Evolutionary conservation across 257 asterid genomes (phyloP).

Genomic region (Mentha longifolia): DNA sequence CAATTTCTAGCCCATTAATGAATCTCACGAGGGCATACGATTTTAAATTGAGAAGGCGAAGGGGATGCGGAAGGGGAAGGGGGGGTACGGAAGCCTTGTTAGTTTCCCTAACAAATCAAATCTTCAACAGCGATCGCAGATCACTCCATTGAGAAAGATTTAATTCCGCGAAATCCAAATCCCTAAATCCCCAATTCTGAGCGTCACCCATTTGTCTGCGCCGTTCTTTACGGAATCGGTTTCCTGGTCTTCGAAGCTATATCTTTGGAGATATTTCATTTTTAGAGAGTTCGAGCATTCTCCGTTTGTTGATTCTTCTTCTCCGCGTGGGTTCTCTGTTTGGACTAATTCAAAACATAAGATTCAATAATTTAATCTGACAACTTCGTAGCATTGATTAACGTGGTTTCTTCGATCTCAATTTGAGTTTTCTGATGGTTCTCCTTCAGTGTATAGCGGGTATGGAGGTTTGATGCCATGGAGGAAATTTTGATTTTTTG

Average conservation of each 20-base stretch:
- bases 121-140: too few relatives aligned
- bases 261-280: background rate
- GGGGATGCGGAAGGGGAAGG: too few relatives aligned
- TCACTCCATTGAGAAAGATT: background rate
- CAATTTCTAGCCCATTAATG: too few relatives aligned
- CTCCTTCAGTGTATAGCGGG: background rate
- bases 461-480: background rate
- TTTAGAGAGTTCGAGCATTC: background rate
- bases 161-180: slow-evolving; percentile 20
- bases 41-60: too few relatives aligned
- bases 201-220: slow-evolving; percentile 2
- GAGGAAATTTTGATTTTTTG: background rate
- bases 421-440: background rate
- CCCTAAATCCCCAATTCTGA: slow-evolving; percentile 10
- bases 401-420: slow-evolving; percentile 3
- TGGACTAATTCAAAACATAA: slow-evolving; percentile 12
- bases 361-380: slow-evolving; percentile 6
- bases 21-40: too few relatives aligned
- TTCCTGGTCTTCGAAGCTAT: background rate
- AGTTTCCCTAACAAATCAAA: too few relatives aligned
- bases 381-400: slow-evolving; percentile 14
- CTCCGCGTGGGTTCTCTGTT: slow-evolving; percentile 6
- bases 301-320: slow-evolving; percentile 14
- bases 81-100: too few relatives aligned
- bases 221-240: background rate